Conservation (phyloP, 352 stramenopile species). For the Pythium brachiatum region DNA sequence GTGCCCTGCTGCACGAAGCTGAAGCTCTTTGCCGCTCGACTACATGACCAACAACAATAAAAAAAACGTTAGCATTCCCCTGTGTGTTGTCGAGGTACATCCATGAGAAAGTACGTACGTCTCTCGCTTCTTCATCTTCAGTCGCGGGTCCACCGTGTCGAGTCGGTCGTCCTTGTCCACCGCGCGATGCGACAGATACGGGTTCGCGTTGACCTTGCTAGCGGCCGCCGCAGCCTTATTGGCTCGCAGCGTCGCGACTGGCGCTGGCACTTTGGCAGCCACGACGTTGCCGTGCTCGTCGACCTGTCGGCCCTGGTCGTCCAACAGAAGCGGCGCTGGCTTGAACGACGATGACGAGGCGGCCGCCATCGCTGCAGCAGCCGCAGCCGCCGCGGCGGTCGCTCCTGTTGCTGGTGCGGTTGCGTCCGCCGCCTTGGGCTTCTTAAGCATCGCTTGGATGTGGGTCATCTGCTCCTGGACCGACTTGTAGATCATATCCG, state of each 20-base stretch:
- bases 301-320: conserved; percentile 77
- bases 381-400: not conserved
- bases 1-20: conserved; percentile 81
- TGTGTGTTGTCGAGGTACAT: too few relatives aligned
- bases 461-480: conserved; percentile 82
- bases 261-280: conserved; percentile 32
- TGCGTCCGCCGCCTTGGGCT: conserved; percentile 28
- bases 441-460: conserved; percentile 61
- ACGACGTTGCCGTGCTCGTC: conserved; percentile 74
- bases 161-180: conserved; percentile 74
- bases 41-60: conserved; percentile 28
- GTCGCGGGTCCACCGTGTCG: conserved; percentile 64
- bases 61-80: conserved; percentile 3
- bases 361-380: not conserved
- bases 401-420: not conserved
- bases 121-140: conserved; percentile 76
- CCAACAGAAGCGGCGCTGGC: conserved; percentile 72
- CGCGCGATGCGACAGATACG: conserved; percentile 73
- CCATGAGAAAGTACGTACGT: conserved; percentile 49
- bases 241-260: conserved; percentile 51
- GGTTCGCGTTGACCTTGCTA: conserved; percentile 52
- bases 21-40: conserved; percentile 77
- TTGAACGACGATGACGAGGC: conserved; percentile 41
- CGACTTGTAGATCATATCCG: conserved; percentile 81
- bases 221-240: conserved; percentile 32